Evolutionary conservation across 129 eudicot genomes (phyloP).

Genomic region (Cynara cardunculus): DNA sequence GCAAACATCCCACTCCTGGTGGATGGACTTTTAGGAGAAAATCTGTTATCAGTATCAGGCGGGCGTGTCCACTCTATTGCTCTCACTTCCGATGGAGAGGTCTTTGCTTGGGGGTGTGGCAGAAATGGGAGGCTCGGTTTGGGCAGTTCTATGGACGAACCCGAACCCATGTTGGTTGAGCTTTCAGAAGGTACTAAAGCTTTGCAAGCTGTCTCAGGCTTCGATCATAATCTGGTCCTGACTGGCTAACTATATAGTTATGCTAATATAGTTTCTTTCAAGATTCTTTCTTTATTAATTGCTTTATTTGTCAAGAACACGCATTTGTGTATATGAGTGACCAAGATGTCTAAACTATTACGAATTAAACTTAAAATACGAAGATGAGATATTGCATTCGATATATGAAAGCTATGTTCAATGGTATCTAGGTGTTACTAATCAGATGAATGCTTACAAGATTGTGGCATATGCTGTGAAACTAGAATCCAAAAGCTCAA

Average conservation of each 20-base stretch:
- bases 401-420: neutral
- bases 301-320: neutral
- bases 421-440: conserved; percentile 1
- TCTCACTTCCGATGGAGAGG: conserved; percentile 45
- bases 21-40: conserved; percentile 54
- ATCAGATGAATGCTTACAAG: conserved; percentile 23
- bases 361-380: neutral
- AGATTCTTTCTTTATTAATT: no score
- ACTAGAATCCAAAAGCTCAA: conserved; percentile 16
- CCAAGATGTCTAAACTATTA: neutral
- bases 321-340: neutral
- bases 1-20: conserved; percentile 49
- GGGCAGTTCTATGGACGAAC: conserved; percentile 77
- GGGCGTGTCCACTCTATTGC: conserved; percentile 85
- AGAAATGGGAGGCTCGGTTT: conserved; percentile 88
- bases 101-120: conserved; percentile 94
- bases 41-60: conserved; percentile 50
- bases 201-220: conserved; percentile 85
- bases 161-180: conserved; percentile 67
- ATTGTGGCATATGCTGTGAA: conserved; percentile 1
- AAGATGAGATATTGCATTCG: conserved; percentile 1
- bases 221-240: conserved; percentile 78
- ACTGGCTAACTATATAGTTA: neutral
- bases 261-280: neutral
- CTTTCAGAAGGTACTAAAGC: conserved; percentile 45